Conservation (phyloP, 495 filamentous ascomycete species). For the Stereocaulon alpinum region DNA sequence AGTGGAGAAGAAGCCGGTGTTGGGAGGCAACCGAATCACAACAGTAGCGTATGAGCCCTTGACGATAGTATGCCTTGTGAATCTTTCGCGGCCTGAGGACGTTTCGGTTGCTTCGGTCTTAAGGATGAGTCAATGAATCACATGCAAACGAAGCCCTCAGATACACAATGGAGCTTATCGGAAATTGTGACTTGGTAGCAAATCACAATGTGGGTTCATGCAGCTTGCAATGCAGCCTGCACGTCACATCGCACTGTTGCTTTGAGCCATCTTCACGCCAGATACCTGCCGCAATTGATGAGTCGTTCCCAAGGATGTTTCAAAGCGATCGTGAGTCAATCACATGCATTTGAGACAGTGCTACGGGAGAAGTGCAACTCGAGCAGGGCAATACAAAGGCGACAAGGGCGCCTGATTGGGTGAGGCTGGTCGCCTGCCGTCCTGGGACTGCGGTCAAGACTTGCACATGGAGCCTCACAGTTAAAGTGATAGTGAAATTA, state of each 20-base stretch:
- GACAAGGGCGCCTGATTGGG: neutral
- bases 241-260: constrained; percentile 1
- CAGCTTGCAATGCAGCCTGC: constrained; percentile 6
- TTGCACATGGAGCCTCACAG: neutral
- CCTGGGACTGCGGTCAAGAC: neutral
- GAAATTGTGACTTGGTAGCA: constrained; percentile 4
- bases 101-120: neutral
- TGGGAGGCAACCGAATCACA: too few relatives aligned
- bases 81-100: neutral
- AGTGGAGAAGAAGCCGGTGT: neutral
- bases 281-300: neutral
- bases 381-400: neutral
- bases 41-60: too few relatives aligned
- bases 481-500: neutral
- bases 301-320: neutral
- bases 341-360: neutral
- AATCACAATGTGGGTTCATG: constrained; percentile 12
- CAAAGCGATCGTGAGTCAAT: neutral
- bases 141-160: constrained; percentile 1
- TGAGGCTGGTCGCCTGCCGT: constrained; percentile 2
- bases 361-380: neutral
- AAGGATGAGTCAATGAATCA: neutral
- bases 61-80: too few relatives aligned
- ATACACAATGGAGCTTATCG: constrained; percentile 13
- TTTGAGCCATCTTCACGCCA: neutral